Conservation (phyloP, 1,284 basidiomycete genomes). For the Blastosporella zonata region DNA sequence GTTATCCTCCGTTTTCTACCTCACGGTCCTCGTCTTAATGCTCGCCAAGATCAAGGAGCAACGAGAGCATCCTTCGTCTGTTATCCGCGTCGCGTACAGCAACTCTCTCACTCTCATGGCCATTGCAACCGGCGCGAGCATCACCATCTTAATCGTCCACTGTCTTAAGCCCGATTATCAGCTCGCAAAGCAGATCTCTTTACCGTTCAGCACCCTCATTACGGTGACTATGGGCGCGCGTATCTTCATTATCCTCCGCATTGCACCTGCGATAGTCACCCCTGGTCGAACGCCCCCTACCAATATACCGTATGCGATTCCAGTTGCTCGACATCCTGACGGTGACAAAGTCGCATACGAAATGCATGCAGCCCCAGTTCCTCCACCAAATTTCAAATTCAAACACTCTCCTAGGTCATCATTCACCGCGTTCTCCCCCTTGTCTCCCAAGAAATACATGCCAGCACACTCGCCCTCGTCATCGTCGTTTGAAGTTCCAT, state of each 20-base stretch:
- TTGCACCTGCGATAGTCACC: not conserved
- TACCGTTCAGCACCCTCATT: conserved; percentile 13
- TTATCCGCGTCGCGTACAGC: not conserved
- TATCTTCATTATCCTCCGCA: conserved; percentile 11
- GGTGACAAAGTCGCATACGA: not conserved
- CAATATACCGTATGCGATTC: not conserved
- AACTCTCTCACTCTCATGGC: conserved; percentile 10
- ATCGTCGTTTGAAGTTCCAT: not conserved
- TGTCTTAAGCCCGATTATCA: conserved; percentile 6
- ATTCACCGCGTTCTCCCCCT: not conserved
- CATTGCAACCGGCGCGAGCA: conserved; percentile 10
- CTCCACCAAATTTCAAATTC: not conserved
- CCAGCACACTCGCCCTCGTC: not conserved
- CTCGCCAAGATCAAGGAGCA: conserved; percentile 9
- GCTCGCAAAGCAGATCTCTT: conserved; percentile 6
- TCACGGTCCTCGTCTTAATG: conserved; percentile 8
- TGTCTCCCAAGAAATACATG: not conserved
- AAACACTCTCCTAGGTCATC: not conserved
- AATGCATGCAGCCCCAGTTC: not conserved
- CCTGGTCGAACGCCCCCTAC: not conserved
- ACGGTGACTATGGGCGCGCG: conserved; percentile 15
- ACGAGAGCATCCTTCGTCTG: conserved; percentile 1
- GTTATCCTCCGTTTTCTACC: conserved; percentile 12
- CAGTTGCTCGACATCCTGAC: not conserved
- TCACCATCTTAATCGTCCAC: conserved; percentile 8